Evolutionary conservation across 1,284 basidiomycete species (phyloP).

Genomic region (Sporisorium iseilematis-ciliati): DNA sequence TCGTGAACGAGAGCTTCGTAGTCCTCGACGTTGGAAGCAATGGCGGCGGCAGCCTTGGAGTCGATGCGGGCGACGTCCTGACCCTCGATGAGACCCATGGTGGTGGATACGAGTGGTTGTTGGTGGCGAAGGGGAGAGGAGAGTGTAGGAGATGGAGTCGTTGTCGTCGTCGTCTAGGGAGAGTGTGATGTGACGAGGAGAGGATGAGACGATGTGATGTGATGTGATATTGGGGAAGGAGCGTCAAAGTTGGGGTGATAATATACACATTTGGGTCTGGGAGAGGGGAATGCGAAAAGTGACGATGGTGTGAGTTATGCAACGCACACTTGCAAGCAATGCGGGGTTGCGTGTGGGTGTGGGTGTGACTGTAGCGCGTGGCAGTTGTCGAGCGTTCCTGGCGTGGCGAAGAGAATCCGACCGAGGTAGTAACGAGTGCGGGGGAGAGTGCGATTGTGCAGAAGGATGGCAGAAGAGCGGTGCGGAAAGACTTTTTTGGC

Average conservation of each 20-base stretch:
- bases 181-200: not conserved
- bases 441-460: not conserved
- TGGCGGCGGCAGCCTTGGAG: conserved; percentile 50
- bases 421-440: conserved; percentile 18
- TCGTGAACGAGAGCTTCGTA: conserved; percentile 69
- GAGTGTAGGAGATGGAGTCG: not conserved
- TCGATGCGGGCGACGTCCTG: conserved; percentile 57
- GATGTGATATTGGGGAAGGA: conserved; percentile 7
- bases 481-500: conserved; percentile 14
- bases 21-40: conserved; percentile 58
- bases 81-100: conserved; percentile 30
- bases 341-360: not conserved
- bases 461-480: conserved; percentile 12
- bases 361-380: conserved; percentile 12
- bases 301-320: not conserved
- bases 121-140: not conserved
- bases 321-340: not conserved
- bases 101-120: not conserved
- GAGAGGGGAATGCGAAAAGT: not conserved
- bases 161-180: not conserved
- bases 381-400: conserved; percentile 5
- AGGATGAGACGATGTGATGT: conserved; percentile 13
- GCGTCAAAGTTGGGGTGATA: conserved; percentile 18
- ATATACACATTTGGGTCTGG: conserved; percentile 21
- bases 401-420: conserved; percentile 5